Conservation (phyloP, 768 basidiomycete genomes). For the Dendrothele bispora region DNA sequence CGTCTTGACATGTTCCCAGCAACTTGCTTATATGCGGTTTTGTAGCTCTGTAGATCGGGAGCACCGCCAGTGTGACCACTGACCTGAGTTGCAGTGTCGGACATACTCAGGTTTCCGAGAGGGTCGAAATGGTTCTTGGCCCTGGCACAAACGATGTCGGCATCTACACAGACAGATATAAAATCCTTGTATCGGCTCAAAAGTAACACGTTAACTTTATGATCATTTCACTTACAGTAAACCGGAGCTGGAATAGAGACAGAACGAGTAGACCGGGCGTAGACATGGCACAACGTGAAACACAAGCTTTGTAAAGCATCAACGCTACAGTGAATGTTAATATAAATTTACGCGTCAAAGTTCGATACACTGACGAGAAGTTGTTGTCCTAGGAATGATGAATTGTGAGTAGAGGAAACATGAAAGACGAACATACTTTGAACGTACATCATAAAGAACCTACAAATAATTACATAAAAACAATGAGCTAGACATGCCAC, state of each 20-base stretch:
- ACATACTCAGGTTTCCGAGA: constrained; percentile 38
- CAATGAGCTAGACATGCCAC: background rate
- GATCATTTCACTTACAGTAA: constrained; percentile 68
- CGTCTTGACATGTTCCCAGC: constrained; percentile 32
- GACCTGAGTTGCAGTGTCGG: constrained; percentile 42
- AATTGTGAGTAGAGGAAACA: background rate
- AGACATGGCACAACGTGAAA: constrained; percentile 77
- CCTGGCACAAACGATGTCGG: constrained; percentile 70
- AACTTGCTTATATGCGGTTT: constrained; percentile 47
- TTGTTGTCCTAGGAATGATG: constrained; percentile 43
- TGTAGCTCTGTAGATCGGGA: constrained; percentile 44
- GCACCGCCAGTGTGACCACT: constrained; percentile 27
- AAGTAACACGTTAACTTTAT: too few relatives aligned
- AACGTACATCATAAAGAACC: constrained; percentile 44
- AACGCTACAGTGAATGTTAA: constrained; percentile 37
- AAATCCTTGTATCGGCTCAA: background rate
- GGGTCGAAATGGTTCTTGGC: constrained; percentile 70
- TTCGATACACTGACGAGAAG: constrained; percentile 47
- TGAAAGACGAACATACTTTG: background rate
- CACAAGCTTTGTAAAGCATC: constrained; percentile 70
- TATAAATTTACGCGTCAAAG: background rate
- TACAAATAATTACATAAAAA: constrained; percentile 10
- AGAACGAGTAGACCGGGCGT: constrained; percentile 77
- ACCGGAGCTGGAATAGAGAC: constrained; percentile 87
- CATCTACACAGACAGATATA: too few relatives aligned